Base-by-base conservation (phyloP, 495 filamentous ascomycete species). In the Penicillium coffeae region DNA sequence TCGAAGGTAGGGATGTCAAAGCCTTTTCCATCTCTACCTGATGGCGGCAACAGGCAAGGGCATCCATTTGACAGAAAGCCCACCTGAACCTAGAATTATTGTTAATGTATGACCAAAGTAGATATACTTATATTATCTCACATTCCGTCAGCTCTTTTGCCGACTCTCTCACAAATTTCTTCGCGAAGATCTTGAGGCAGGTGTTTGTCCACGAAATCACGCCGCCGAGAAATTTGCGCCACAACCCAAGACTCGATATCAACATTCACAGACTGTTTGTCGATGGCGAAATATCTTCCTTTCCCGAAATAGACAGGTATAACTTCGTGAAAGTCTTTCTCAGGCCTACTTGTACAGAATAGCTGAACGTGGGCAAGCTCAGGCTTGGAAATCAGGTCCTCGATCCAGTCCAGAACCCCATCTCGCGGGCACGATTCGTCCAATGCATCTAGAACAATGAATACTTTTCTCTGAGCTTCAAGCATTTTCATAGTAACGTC, bases 41-140 rank as follows among this genome's bases (percentile, higher is more conserved):
- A 18, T 52, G 57, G 9, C 38, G 33, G 50, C 65, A 74, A 38
- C 50, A 52, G 48, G 50, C 50, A 13, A 75, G 57, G 10, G 19
- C 54, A 32, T 74, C 63, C 16, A 75, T 48, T 48, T 75, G 69
- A 54, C 65, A 72, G 37, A 51, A 60, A 2, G 56, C 65, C 66
- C 65, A 74, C 40, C 69, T 65, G 38, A 76, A 75, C 69, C 70
- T 76, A 45, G 38, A 8, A 10, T 46, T 4, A 32, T 22, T 21
- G 39, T 42, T 15, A 62, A 48, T 2, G 48, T 35, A 14, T 43
- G 12, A 42, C 52, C 34, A 51, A 3, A 10, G 52, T 45, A 57
- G 46, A 13, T 8, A 54, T 30, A 21, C 3, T 33, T 34, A 14
- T 25, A 51, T 42, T 38, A 12, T 30, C 64, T 53, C 55, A 74